These are phyloP conservation scores for Basipetospora sp. DNA, from an alignment of 2,329 filamentous ascomycete genomes.

Conservation along the genomic window DNA sequence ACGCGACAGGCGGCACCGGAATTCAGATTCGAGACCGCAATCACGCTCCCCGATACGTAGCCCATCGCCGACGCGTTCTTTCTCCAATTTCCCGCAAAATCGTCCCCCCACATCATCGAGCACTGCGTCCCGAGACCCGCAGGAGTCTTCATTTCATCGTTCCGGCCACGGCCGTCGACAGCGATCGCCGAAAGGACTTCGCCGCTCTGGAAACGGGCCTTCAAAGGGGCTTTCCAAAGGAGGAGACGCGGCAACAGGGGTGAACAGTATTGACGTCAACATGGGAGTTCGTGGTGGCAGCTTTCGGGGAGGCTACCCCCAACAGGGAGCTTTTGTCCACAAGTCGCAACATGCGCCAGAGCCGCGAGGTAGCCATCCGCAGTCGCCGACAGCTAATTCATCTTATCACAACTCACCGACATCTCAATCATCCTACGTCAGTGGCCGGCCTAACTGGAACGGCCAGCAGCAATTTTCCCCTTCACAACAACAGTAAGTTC, in stretches of 20 bases:
- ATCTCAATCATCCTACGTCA: conserved; percentile 26
- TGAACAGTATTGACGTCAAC: conserved; percentile 36
- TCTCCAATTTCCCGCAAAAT: background rate
- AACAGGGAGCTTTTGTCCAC: conserved; percentile 17
- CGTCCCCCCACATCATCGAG: conserved; percentile 11
- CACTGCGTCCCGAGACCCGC: conserved; percentile 8
- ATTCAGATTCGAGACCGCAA: background rate
- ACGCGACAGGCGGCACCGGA: background rate
- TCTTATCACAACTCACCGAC: conserved; percentile 31
- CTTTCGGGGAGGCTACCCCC: conserved; percentile 1
- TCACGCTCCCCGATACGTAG: background rate
- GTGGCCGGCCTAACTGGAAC: conserved; percentile 25
- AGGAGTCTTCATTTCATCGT: conserved; percentile 9
- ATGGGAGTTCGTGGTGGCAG: conserved; percentile 27
- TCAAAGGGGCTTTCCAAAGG: conserved; percentile 23
- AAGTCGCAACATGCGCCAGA: conserved; percentile 25
- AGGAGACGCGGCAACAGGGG: conserved; percentile 24
- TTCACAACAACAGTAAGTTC: conserved; percentile 28
- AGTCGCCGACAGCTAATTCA: conserved; percentile 27
- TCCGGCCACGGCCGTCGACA: conserved; percentile 12
- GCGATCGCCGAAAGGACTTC: conserved; percentile 13
- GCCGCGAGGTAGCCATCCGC: conserved; percentile 19
- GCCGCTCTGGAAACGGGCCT: conserved; percentile 18
- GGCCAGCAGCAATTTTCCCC: conserved; percentile 21
- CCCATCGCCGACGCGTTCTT: background rate